Base-by-base conservation (phyloP, 2,329 filamentous ascomycete species). In the Phialophora expanda region DNA sequence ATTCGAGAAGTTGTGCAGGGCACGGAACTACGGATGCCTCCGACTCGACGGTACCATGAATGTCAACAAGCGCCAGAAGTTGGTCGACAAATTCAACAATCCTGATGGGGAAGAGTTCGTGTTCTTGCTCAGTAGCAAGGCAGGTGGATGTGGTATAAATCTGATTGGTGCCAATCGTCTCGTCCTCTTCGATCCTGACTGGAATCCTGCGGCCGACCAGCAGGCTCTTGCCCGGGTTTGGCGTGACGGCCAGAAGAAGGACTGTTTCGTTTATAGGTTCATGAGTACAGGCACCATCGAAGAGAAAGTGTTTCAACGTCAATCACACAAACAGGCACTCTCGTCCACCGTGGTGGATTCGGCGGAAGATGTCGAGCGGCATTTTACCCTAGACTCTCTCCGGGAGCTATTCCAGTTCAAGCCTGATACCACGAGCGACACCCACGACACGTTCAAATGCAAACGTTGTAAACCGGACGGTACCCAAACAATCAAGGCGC, bases 261-360 rank as follows among this genome's bases (percentile, higher is more conserved):
- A 99, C 75, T 99, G 95, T 75, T 99, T 99, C 74, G 95, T 99
- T 17, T 99, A 99, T 78, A 91, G 95, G n/a, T 99, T 99, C 80
- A 99, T 99, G 73, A 91, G 93, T 0, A 98, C 96, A 0, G 95
- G 95, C 3, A 97, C 93, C 0, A 99, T 99, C 68, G 95, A 99
- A 76, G 95, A 99, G 79, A 99, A 99, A 81, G 97, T 99, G 72
- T 99, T 99, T 81, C 95, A 99, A 78, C 90, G 96, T 9, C 95
- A 99, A 76, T 96, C 92, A 0, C 96, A 99, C 83, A 99, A 99
- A 79, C 95, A 99, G 79, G 96, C 92, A 7, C 83, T 99, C 1
- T 98, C 94, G 0, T 96, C 92, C 0, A 97, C 93, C 73, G 95
- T 99, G 4, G 95, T 99, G 7, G 95, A 99, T 78, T 93, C 91